Conservation (phyloP, 2,329 filamentous ascomycete genomes). For the Penicillium aurantiogriseum region DNA sequence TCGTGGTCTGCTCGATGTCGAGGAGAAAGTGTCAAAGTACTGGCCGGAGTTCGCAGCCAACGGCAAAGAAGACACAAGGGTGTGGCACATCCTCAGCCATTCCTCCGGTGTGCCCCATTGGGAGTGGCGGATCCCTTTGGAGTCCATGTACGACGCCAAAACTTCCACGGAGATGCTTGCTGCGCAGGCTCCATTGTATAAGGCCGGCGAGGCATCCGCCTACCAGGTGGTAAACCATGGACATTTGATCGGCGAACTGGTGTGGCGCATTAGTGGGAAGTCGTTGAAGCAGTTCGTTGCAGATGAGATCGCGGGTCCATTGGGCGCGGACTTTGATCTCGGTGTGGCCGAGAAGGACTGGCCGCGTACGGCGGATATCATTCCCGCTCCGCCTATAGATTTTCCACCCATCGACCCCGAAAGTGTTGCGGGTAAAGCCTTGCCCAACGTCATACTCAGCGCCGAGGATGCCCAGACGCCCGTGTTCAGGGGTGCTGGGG, state of each 20-base stretch:
- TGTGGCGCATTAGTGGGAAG: slow-evolving; percentile 44
- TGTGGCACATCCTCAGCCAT: slow-evolving; percentile 28
- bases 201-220: slow-evolving; percentile 40
- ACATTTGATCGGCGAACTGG: slow-evolving; percentile 46
- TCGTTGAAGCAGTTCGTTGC: slow-evolving; percentile 45
- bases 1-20: slow-evolving; percentile 25
- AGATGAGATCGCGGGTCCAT: slow-evolving; percentile 44
- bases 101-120: slow-evolving; percentile 24
- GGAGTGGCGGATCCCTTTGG: slow-evolving; percentile 28
- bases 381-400: slow-evolving; percentile 28
- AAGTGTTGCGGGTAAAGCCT: slow-evolving; percentile 32
- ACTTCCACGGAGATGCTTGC: slow-evolving; percentile 33
- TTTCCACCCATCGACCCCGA: slow-evolving; percentile 17
- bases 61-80: slow-evolving; percentile 30
- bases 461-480: slow-evolving; percentile 26
- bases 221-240: slow-evolving; percentile 43
- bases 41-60: slow-evolving; percentile 36
- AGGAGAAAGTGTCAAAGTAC: slow-evolving; percentile 30
- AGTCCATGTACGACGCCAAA: slow-evolving; percentile 36
- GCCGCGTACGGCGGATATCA: slow-evolving; percentile 40
- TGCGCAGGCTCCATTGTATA: slow-evolving; percentile 42
- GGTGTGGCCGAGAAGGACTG: slow-evolving; percentile 45
- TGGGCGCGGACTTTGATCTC: slow-evolving; percentile 50
- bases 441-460: slow-evolving; percentile 26
- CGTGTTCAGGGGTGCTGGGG: slow-evolving; percentile 41